Conservation (phyloP, 179 eudicot genomes). For the Silene vulgaris region DNA sequence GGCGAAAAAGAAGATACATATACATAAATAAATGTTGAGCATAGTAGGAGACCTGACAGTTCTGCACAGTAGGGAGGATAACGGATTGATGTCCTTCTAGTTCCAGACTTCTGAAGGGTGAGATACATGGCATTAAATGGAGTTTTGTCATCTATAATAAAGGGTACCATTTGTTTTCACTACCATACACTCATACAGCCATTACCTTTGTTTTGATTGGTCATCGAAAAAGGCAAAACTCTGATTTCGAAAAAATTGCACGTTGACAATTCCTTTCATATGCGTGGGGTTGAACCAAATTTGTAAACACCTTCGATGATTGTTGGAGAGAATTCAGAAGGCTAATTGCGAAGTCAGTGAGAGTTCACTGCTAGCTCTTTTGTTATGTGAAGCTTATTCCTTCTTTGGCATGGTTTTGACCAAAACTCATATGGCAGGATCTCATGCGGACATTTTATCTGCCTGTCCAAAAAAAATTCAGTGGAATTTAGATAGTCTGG, state of each 20-base stretch:
- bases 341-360: slow-evolving; percentile 1
- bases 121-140: background rate
- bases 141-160: background rate
- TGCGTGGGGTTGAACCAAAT: background rate
- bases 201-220: background rate
- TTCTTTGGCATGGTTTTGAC: slow-evolving; percentile 15
- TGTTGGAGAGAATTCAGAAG: slow-evolving; percentile 3
- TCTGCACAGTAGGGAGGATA: slow-evolving; percentile 3
- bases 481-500: slow-evolving; percentile 79
- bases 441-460: slow-evolving; percentile 30
- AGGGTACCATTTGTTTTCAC: background rate
- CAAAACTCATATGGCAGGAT: slow-evolving; percentile 42
- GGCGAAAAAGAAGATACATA: background rate
- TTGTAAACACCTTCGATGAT: background rate
- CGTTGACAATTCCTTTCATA: background rate
- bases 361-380: slow-evolving; percentile 8
- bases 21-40: background rate
- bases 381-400: background rate
- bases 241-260: background rate
- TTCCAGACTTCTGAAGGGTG: background rate
- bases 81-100: background rate
- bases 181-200: background rate
- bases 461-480: slow-evolving; percentile 62
- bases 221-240: background rate
- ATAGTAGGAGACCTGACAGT: background rate